Conservation (phyloP, 2,329 filamentous ascomycete species). For the Trichoderma sp. region DNA sequence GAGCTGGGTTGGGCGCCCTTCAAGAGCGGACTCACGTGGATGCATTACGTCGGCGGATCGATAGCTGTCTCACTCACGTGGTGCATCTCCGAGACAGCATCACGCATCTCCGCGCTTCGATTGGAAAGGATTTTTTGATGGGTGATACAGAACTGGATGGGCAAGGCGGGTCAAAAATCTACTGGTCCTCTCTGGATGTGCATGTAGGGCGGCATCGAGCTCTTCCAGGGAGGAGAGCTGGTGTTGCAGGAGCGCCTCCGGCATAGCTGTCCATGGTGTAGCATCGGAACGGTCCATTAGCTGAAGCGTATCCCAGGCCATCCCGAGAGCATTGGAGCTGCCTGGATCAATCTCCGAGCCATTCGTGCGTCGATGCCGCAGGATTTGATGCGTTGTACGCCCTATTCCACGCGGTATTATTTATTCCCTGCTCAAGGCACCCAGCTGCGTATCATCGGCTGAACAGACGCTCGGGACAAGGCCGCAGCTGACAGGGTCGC, state of each 20-base stretch:
- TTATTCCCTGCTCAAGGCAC: neutral
- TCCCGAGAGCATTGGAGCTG: neutral
- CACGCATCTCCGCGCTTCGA: neutral
- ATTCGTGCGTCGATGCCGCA: neutral
- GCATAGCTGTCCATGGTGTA: neutral
- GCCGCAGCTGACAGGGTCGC: neutral
- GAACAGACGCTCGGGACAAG: neutral
- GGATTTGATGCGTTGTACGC: neutral
- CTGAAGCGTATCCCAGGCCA: neutral
- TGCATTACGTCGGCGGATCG: conserved; percentile 14
- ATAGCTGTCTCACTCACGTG: conserved; percentile 14
- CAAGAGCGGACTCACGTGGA: conserved; percentile 11
- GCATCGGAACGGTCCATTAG: neutral
- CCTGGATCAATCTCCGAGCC: neutral
- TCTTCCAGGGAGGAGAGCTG: neutral
- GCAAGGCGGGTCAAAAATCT: neutral
- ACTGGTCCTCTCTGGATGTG: neutral
- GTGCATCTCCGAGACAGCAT: conserved; percentile 1
- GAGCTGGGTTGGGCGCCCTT: neutral
- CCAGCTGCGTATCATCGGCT: neutral
- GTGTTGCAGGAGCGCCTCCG: neutral
- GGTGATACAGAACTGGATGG: neutral
- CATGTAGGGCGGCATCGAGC: neutral
- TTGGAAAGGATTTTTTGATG: neutral
- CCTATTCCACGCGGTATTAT: neutral